Conservation (phyloP, 129 eudicot genomes). For the Pseudognaphalium luteoalbum region DNA sequence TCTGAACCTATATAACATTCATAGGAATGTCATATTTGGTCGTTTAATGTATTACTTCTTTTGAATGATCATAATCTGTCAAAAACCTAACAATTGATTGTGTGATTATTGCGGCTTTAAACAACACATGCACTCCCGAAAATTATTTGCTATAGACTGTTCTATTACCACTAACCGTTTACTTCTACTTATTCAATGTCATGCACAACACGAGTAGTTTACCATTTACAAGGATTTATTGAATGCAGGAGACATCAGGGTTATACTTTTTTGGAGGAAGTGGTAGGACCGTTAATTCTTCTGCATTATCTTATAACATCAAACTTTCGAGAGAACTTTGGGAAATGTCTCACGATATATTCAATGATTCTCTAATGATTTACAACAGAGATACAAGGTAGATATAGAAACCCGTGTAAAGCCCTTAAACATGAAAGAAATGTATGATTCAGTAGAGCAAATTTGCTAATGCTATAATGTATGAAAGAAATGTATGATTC, state of each 20-base stretch:
- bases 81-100: too few species aligned
- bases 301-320: constrained; percentile 54
- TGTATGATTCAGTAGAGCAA: not conserved
- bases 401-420: not conserved
- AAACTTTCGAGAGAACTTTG: constrained; percentile 70
- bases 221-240: not conserved
- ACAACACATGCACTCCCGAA: not conserved
- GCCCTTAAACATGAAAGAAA: not conserved
- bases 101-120: not conserved
- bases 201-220: not conserved
- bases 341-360: constrained; percentile 55
- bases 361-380: constrained; percentile 41
- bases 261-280: constrained; percentile 84
- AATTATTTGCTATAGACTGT: not conserved
- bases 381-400: constrained; percentile 5
- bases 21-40: too few species aligned
- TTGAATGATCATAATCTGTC: not conserved
- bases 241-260: constrained; percentile 74
- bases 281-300: constrained; percentile 66
- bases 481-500: too few species aligned
- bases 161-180: not conserved
- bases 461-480: not conserved
- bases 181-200: not conserved
- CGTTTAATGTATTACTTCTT: not conserved
- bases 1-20: constrained; percentile 1